phyloP scores from a whole-genome alignment of 2,329 filamentous ascomycete species.

The Ceratocystis papillata region DNA sequence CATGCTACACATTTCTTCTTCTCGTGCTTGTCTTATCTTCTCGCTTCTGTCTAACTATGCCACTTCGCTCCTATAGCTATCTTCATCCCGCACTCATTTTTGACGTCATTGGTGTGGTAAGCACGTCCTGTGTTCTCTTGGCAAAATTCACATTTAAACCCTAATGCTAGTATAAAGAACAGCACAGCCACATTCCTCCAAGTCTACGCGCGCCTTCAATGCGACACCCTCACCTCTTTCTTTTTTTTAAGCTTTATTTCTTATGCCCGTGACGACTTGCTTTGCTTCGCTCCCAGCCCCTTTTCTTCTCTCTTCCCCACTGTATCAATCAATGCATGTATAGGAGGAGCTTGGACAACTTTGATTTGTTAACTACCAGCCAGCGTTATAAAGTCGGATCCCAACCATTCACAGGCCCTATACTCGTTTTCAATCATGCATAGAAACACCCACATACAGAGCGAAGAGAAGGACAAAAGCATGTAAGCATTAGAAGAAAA shows the following conservation, averaged over 20 bases:
- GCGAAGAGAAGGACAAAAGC: background rate
- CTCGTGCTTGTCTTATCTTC: background rate
- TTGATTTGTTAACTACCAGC: background rate
- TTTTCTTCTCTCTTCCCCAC: background rate
- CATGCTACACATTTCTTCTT: too few species aligned
- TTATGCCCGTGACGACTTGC: background rate
- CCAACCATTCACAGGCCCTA: too few species aligned
- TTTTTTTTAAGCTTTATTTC: background rate
- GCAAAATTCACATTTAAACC: background rate
- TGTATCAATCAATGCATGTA: background rate
- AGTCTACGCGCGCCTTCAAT: background rate
- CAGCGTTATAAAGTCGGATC: background rate
- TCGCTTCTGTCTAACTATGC: background rate
- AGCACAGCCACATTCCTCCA: background rate
- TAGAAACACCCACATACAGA: background rate
- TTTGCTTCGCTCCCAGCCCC: background rate
- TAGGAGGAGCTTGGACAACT: slow-evolving; percentile 3
- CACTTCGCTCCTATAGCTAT: background rate
- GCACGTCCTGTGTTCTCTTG: background rate
- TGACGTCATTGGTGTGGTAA: background rate
- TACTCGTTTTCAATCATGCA: too few species aligned
- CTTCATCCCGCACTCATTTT: background rate
- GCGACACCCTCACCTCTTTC: too few species aligned
- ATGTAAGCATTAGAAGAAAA: background rate
- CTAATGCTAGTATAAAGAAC: background rate